Evolutionary conservation across 2,329 filamentous ascomycete genomes (phyloP), one percentile per base, ranked within the genome.

Genomic region (Gyromitra esculenta): DNA sequence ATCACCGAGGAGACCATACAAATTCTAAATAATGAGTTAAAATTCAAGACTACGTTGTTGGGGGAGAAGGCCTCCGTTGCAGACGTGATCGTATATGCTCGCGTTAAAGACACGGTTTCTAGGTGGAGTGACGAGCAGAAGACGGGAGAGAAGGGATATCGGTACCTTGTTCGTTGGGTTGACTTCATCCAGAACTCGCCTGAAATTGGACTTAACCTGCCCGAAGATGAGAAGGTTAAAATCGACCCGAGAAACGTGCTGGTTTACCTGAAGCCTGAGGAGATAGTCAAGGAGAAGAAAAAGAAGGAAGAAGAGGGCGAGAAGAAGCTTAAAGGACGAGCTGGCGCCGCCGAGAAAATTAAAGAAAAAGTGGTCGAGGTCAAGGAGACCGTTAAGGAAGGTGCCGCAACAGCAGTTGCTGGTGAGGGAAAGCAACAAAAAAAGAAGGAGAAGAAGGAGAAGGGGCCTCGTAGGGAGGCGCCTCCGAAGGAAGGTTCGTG

Each of bases 181-280:
- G 95, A 97, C 85, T 97, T 97, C 83, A 92, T 98, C 79, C 95
- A 98, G 87, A 97, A 97, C 86, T 91, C 92, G 60, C 86, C 90
- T 0, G 80, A 89, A 59, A 87, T 96, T 78, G 90, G 87, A 18
- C 87, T 97, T 76, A 88, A 88, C 77, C 85, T 97, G 79, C 86
- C 87, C 77, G 89, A 91, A 13, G 87, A 85, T 68, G 90, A 96
- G 82, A 97, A 96, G 87, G 85, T 97, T 81, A 85, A 86, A 80
- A 88, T 98, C 80, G 90, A 97, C 83, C 86, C 89, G 65, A 90
- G 94, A 81, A 91, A 94, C 81, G 89, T 98, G 76, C 88, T 93
- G 79, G 75, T 79, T 8, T 94, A 94, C 83, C 91, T 94, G 81
- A 95, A 96, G 86, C 95, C 95, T 81, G 92, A 92, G 21, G 89